phyloP scores from a whole-genome alignment of 2,329 filamentous ascomycete species.

The Phialophora verrucosa region DNA sequence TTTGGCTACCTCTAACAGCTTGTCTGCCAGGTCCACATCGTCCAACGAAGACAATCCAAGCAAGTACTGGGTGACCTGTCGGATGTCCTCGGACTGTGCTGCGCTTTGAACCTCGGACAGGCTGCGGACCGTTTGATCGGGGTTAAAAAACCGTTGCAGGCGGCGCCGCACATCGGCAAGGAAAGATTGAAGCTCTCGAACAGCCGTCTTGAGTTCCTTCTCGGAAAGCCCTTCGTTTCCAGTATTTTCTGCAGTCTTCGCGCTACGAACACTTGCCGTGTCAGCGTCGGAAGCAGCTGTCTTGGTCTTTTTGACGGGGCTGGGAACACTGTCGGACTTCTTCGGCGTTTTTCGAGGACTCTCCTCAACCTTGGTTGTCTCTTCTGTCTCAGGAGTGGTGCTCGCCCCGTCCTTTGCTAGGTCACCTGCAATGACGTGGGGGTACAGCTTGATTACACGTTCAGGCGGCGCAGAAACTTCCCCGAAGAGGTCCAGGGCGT shows the following conservation, averaged over 20 bases:
- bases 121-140: slow-evolving; percentile 58
- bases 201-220: slow-evolving; percentile 81
- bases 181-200: slow-evolving; percentile 83
- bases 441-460: slow-evolving; percentile 83
- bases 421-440: slow-evolving; percentile 80
- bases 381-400: slow-evolving; percentile 43
- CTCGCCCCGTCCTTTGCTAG: slow-evolving; percentile 59
- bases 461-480: slow-evolving; percentile 89
- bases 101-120: slow-evolving; percentile 42
- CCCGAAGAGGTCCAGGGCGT: slow-evolving; percentile 88
- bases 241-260: slow-evolving; percentile 30
- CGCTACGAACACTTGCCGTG: slow-evolving; percentile 30
- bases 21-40: slow-evolving; percentile 67
- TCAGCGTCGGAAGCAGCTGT: slow-evolving; percentile 25
- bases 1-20: slow-evolving; percentile 76
- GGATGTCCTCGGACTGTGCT: slow-evolving; percentile 48
- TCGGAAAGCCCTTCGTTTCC: slow-evolving; percentile 56
- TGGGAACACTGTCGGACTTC: slow-evolving; percentile 26
- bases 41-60: slow-evolving; percentile 58
- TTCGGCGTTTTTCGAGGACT: slow-evolving; percentile 18
- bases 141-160: slow-evolving; percentile 65
- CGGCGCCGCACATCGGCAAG: slow-evolving; percentile 79
- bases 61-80: slow-evolving; percentile 54
- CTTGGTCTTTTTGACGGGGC: slow-evolving; percentile 28
- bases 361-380: slow-evolving; percentile 6